Percentiles rank a stretch among this genome's conserved stretches.
Evolutionary conservation across 2,329 filamentous ascomycete genomes (phyloP).

Genomic region (Neopestalotiopsis sp.): DNA sequence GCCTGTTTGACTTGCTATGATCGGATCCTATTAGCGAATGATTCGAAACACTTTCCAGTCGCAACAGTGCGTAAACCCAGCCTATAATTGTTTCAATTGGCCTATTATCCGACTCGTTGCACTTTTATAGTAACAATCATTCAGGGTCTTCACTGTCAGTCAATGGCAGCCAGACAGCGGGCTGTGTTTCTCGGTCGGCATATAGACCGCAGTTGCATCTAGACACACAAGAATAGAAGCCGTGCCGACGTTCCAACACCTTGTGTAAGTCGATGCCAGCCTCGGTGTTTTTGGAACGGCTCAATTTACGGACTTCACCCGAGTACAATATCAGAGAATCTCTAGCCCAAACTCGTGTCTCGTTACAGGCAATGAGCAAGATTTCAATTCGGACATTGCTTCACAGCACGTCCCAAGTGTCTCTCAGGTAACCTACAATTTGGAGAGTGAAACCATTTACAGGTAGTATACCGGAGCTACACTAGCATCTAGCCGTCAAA

Average conservation of each 20-base stretch:
- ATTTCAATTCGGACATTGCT: not conserved
- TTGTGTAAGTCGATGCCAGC: not conserved
- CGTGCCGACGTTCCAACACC: not conserved
- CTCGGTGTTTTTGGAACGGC: not conserved
- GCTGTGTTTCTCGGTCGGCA: not conserved
- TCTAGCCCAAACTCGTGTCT: not conserved
- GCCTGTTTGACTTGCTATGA: slow-evolving; percentile 13
- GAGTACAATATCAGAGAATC: not conserved
- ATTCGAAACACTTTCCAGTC: slow-evolving; percentile 16
- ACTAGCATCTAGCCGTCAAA: not conserved
- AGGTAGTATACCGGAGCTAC: not conserved
- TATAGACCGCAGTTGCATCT: not conserved
- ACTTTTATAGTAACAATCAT: not conserved
- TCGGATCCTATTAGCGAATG: slow-evolving; percentile 11
- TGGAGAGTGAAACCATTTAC: not conserved
- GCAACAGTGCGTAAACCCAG: slow-evolving; percentile 13
- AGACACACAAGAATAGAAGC: not conserved
- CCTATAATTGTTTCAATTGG: slow-evolving; percentile 13
- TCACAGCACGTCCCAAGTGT: not conserved
- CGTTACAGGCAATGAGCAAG: not conserved
- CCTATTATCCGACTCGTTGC: slow-evolving; percentile 3
- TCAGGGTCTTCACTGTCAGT: not conserved
- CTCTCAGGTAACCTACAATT: not conserved
- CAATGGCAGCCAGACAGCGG: not conserved
- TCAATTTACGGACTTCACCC: not conserved